phyloP scores from a whole-genome alignment of 441 rosid species.

The Erodium moschatum region DNA sequence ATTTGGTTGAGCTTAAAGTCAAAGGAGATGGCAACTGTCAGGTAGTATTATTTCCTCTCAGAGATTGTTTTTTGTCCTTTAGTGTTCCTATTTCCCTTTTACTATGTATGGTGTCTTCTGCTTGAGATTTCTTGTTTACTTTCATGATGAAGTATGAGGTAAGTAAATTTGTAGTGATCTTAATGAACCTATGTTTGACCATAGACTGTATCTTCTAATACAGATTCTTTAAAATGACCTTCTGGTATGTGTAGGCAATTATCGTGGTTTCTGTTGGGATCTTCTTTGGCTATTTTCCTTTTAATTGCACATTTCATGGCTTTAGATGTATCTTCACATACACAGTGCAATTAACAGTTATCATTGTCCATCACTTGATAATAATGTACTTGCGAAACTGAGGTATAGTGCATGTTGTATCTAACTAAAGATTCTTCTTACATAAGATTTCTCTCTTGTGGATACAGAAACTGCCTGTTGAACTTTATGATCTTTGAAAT shows the following conservation, averaged over 20 bases:
- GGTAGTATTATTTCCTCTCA: constrained; percentile 26
- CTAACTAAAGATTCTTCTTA: neutral
- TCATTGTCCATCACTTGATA: neutral
- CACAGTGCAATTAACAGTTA: neutral
- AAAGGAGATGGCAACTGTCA: constrained; percentile 52
- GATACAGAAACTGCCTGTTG: neutral
- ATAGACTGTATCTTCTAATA: neutral
- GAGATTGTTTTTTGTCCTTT: neutral
- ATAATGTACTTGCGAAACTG: neutral
- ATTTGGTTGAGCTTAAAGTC: constrained; percentile 42
- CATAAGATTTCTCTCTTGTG: neutral
- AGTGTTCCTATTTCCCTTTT: neutral
- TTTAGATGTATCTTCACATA: neutral
- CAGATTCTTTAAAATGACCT: neutral
- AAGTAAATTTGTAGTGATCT: neutral
- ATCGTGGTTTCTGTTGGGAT: neutral
- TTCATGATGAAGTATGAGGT: neutral
- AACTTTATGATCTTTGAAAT: neutral
- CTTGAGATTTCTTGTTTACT: neutral
- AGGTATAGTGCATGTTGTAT: neutral
- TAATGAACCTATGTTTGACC: neutral
- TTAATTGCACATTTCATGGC: neutral
- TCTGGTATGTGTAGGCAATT: neutral
- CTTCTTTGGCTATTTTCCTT: neutral
- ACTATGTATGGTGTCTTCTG: neutral